Base-by-base conservation (phyloP, 1,139 yeast species). In the Magnusiomyces paraingens region DNA sequence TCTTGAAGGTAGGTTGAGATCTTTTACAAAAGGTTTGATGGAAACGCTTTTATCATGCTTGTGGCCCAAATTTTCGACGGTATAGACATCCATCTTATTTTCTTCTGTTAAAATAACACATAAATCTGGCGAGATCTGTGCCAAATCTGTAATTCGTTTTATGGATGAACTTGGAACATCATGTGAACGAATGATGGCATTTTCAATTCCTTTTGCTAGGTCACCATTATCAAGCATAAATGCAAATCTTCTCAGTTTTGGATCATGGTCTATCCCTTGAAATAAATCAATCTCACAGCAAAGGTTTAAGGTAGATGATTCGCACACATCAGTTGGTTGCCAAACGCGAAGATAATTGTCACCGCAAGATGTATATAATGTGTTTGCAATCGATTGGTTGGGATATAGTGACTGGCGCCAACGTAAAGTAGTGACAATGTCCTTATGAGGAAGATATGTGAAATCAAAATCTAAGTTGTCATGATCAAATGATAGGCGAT, bases 401-500 rank as follows among this genome's bases (percentile, higher is more conserved):
- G 44, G 40, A 42, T 59, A 59, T 26, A 62, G 53, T 4, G 68
- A 66, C 39, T 58, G 61, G 38, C 63, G 58, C 71, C 73, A 56
- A 61, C 66, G 51, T 58, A 67, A 49, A 47, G 75, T 73, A 0
- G 81, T 74, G 1, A 90, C 81, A 54, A 77, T 76, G 0, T 77
- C 66, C 0, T 84, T 82, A 63, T 87, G 95, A 14, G 81, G 77
- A 22, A 89, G 69, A 62, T 86, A 84, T 0, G 82, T 72, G 59
- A 89, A 73, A 62, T 86, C 95, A 66, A 89, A 90, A 26, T 82
- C 75, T 2, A 86, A 79, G 54, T 79, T 78, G 22, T 81, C 84
- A 43, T 76, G 74, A 12, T 87, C 93, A 62, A 83, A 86, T 12
- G 85, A 80, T 2, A 83, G 73, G 48, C 97, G 73, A 51, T 83